Evolutionary conservation across 2,329 filamentous ascomycete species (phyloP).

Genomic region (Epichloe scottii): DNA sequence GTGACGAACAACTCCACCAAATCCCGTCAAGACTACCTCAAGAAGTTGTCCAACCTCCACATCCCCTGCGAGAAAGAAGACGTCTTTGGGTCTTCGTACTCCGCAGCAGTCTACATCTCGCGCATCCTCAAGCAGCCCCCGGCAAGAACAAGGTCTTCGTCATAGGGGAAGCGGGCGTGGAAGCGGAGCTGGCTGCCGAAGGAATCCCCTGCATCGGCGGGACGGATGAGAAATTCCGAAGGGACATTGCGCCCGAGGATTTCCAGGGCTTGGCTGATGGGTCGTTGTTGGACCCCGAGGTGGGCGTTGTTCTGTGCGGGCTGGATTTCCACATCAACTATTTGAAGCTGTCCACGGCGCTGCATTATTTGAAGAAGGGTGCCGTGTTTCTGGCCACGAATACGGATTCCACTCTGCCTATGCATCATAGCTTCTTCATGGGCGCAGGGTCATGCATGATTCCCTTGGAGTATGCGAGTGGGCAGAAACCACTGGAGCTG

Average conservation of each 20-base stretch:
- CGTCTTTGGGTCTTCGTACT: conserved; percentile 93
- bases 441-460: conserved; percentile 76
- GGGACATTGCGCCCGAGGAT: conserved; percentile 70
- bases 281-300: conserved; percentile 68
- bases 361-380: conserved; percentile 73
- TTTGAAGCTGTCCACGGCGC: conserved; percentile 73
- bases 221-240: conserved; percentile 64
- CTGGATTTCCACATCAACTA: conserved; percentile 95
- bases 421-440: conserved; percentile 71
- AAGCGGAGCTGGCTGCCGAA: conserved; percentile 74
- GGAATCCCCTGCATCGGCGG: conserved; percentile 72
- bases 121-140: conserved; percentile 72
- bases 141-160: conserved; percentile 90
- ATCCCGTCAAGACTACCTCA: conserved; percentile 80
- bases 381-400: conserved; percentile 90
- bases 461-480: conserved; percentile 61
- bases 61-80: conserved; percentile 76
- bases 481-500: conserved; percentile 59
- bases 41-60: conserved; percentile 72
- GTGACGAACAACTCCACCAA: conserved; percentile 99
- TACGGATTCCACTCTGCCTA: conserved; percentile 78
- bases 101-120: conserved; percentile 87
- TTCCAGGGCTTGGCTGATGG: conserved; percentile 67
- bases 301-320: conserved; percentile 79
- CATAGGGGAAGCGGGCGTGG: conserved; percentile 81